Evolutionary conservation across 805 yeast species (phyloP).

Genomic region (Candida caryicola): DNA sequence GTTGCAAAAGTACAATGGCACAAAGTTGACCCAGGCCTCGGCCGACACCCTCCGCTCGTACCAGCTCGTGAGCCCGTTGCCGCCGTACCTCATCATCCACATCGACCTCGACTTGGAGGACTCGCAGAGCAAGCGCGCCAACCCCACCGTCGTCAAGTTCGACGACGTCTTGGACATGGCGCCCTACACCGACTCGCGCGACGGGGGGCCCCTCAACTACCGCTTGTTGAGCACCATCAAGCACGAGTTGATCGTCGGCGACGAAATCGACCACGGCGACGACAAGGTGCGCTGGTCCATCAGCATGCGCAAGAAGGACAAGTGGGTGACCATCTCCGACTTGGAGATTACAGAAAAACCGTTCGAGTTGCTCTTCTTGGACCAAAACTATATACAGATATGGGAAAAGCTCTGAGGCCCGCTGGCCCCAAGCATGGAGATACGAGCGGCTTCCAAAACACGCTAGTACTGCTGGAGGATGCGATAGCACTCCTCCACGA

Average conservation of each 20-base stretch:
- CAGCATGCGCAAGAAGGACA: constrained; percentile 29
- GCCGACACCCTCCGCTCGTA: constrained; percentile 36
- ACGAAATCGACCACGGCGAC: constrained; percentile 15
- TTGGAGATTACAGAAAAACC: constrained; percentile 45
- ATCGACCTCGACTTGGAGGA: constrained; percentile 45
- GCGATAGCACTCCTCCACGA: constrained; percentile 8
- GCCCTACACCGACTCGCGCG: constrained; percentile 22
- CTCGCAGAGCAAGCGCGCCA: constrained; percentile 11
- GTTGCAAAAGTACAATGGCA: constrained; percentile 41
- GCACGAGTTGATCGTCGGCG: constrained; percentile 14
- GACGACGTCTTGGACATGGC: constrained; percentile 42
- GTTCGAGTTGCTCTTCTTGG: constrained; percentile 57
- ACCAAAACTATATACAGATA: constrained; percentile 63
- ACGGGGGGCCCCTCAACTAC: constrained; percentile 31
- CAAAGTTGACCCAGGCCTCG: constrained; percentile 24
- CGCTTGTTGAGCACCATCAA: constrained; percentile 23
- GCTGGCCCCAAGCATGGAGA: no score
- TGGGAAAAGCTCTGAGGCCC: constrained; percentile 45
- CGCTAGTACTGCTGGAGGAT: constrained; percentile 7
- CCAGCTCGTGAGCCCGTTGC: constrained; percentile 40
- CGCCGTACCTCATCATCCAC: constrained; percentile 54
- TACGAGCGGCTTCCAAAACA: no score
- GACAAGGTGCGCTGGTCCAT: constrained; percentile 49
- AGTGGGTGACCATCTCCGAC: constrained; percentile 63
- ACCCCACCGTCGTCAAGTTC: constrained; percentile 61